Evolutionary conservation across 768 basidiomycete species (phyloP).

Genomic region (Suillus brevipes): DNA sequence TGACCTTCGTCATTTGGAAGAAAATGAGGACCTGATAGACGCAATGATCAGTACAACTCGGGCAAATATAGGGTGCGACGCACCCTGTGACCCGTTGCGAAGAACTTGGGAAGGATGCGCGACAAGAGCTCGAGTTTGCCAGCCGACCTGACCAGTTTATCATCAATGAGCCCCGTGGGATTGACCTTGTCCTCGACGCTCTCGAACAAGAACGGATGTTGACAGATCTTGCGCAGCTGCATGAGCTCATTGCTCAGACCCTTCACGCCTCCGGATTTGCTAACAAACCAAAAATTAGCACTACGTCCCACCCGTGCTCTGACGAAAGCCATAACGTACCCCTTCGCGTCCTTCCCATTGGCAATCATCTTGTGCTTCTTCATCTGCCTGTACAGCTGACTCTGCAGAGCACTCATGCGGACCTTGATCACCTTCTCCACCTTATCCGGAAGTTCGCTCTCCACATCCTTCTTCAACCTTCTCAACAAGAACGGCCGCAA

Average conservation of each 20-base stretch:
- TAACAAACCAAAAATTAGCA: conserved; percentile 28
- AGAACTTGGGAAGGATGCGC: conserved; percentile 93
- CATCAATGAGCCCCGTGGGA: conserved; percentile 77
- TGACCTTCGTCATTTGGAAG: conserved; percentile 99
- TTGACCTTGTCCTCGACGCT: conserved; percentile 95
- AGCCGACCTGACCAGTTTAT: conserved; percentile 80
- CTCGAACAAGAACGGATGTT: conserved; percentile 96
- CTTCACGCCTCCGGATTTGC: conserved; percentile 78
- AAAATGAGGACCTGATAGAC: conserved; percentile 84
- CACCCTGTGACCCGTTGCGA: conserved; percentile 87
- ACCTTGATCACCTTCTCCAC: conserved; percentile 98
- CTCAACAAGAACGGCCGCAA: conserved; percentile 92
- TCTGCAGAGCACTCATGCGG: conserved; percentile 90
- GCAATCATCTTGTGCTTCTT: conserved; percentile 98
- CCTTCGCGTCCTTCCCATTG: conserved; percentile 71
- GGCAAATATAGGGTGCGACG: conserved; percentile 15
- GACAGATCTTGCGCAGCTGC: conserved; percentile 97
- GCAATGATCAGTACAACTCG: conserved; percentile 8
- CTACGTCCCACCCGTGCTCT: not conserved
- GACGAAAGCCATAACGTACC: conserved; percentile 46
- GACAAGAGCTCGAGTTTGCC: conserved; percentile 94
- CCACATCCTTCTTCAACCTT: conserved; percentile 94
- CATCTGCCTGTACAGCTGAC: conserved; percentile 94
- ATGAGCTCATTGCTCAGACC: conserved; percentile 93
- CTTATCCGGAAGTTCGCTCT: conserved; percentile 93